These are phyloP conservation scores for Phytophthora fragariae DNA, from an alignment of 352 stramenopile genomes.

Conservation along the genomic window DNA sequence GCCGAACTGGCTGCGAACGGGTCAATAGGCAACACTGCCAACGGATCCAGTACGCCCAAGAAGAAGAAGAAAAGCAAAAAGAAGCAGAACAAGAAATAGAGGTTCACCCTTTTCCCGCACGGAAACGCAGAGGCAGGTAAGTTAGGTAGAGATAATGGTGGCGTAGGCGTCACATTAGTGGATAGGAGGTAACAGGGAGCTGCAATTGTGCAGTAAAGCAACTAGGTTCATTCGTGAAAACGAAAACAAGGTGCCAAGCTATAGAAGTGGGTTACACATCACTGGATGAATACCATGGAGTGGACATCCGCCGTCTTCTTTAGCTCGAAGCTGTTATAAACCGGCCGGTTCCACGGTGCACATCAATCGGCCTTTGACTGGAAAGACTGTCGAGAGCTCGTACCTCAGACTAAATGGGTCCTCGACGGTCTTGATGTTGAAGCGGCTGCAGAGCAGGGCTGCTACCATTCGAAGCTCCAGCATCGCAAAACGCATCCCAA, in stretches of 20 bases:
- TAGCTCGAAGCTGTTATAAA: slow-evolving; percentile 10
- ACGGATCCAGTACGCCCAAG: slow-evolving; percentile 50
- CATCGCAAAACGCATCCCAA: slow-evolving; percentile 66
- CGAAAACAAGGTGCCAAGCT: background rate
- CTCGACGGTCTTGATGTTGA: slow-evolving; percentile 49
- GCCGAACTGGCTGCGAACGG: slow-evolving; percentile 36
- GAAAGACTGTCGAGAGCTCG: slow-evolving; percentile 43
- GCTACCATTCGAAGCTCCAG: slow-evolving; percentile 63
- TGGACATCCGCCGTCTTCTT: background rate
- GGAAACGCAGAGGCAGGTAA: slow-evolving; percentile 30
- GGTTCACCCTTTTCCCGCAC: slow-evolving; percentile 17
- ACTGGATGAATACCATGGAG: too few relatives aligned
- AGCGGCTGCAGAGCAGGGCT: slow-evolving; percentile 49
- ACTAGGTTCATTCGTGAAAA: slow-evolving; percentile 15
- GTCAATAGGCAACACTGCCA: slow-evolving; percentile 28
- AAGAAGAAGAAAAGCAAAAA: slow-evolving; percentile 61
- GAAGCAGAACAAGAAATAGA: slow-evolving; percentile 60
- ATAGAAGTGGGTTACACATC: background rate
- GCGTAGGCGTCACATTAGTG: slow-evolving; percentile 12
- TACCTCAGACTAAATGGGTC: slow-evolving; percentile 46
- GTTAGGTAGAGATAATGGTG: slow-evolving; percentile 35
- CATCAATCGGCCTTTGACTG: slow-evolving; percentile 32
- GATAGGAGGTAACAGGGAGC: slow-evolving; percentile 20
- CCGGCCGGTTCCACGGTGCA: slow-evolving; percentile 20
- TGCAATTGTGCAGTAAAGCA: slow-evolving; percentile 17